Evolutionary conservation across 2,329 filamentous ascomycete species (phyloP).

Genomic region (Trichoderma atrobrunneum): DNA sequence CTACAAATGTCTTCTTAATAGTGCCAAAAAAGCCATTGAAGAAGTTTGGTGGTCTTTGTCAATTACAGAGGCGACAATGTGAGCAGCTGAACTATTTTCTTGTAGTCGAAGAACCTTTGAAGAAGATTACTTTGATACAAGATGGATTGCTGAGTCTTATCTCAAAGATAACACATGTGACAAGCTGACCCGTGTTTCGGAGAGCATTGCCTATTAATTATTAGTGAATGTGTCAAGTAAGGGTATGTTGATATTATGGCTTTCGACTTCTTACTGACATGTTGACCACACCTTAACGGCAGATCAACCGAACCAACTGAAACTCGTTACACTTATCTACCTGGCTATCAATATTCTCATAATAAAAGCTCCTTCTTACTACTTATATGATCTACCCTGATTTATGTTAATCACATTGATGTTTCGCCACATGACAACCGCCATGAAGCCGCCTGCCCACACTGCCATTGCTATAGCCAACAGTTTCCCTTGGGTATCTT

Average conservation of each 20-base stretch:
- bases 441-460: conserved; percentile 38
- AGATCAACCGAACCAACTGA: background rate
- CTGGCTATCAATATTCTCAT: no score
- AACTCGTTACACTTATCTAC: background rate
- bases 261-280: background rate
- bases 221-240: background rate
- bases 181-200: background rate
- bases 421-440: conserved; percentile 45
- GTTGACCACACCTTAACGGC: background rate
- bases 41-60: background rate
- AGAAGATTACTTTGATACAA: background rate
- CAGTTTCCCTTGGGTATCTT: conserved; percentile 50
- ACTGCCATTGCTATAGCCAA: conserved; percentile 47
- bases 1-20: no score
- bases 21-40: background rate
- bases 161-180: background rate
- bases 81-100: background rate
- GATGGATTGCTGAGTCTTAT: background rate
- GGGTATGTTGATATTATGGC: background rate
- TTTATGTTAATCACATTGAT: conserved; percentile 33
- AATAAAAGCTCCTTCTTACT: background rate
- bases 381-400: background rate
- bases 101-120: background rate
- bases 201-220: background rate
- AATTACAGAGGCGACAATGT: background rate